Percentiles rank a stretch among this genome's conserved stretches.
phyloP scores from a whole-genome alignment of 768 basidiomycete species.

The Trametes punicea region DNA sequence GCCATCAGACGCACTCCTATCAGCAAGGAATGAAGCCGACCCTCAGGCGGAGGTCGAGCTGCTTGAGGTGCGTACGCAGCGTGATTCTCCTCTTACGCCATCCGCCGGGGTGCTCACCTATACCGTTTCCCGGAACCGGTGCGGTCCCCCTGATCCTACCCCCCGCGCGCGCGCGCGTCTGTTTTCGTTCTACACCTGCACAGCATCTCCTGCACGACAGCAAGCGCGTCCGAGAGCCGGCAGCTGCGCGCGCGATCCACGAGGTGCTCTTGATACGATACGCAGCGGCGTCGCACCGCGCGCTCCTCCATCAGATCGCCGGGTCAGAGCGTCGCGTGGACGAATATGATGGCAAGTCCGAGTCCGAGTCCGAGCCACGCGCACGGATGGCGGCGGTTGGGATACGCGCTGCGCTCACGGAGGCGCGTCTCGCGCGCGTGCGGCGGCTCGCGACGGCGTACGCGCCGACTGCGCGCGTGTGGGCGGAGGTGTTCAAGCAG shows the following conservation, averaged over 20 bases:
- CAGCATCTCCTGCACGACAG: conserved; percentile 40
- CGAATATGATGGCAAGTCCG: not conserved
- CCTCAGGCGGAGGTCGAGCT: conserved; percentile 16
- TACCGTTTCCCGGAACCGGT: conserved; percentile 1
- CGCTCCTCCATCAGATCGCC: conserved; percentile 21
- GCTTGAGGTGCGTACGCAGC: conserved; percentile 27
- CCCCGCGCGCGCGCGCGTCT: not conserved
- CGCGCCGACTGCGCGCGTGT: conserved; percentile 42
- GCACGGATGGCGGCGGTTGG: no score
- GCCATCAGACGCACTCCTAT: not conserved
- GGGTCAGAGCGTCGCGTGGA: not conserved
- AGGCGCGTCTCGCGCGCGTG: conserved; percentile 29
- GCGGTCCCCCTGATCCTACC: conserved; percentile 7
- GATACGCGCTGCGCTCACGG: not conserved
- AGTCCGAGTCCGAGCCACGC: not conserved
- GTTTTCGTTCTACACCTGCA: not conserved
- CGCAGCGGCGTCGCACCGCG: conserved; percentile 27
- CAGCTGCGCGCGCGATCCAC: conserved; percentile 38
- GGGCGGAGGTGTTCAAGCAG: conserved; percentile 41
- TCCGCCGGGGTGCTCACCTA: not conserved
- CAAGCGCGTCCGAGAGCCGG: conserved; percentile 38
- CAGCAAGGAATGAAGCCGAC: not conserved
- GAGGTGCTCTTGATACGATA: conserved; percentile 47
- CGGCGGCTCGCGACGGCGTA: conserved; percentile 41
- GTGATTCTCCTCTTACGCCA: not conserved